Conservation (phyloP, 768 basidiomycete species). For the Tylopilus sp. region DNA sequence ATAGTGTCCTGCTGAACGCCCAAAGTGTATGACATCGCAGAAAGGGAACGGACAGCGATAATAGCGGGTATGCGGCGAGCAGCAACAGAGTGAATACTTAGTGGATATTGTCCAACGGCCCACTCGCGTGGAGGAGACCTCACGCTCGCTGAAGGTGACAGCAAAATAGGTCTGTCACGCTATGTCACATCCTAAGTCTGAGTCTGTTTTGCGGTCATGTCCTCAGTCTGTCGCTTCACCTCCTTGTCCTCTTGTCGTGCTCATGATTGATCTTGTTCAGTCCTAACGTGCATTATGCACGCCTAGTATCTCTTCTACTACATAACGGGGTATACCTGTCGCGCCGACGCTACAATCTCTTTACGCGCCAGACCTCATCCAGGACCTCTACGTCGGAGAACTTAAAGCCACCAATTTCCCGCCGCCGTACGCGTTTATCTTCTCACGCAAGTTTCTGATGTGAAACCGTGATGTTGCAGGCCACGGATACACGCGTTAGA, state of each 20-base stretch:
- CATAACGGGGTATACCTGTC: constrained; percentile 56
- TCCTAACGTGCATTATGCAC: constrained; percentile 41
- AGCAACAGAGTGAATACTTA: no score
- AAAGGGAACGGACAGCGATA: constrained; percentile 34
- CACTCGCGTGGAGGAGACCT: no score
- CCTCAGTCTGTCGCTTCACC: no score
- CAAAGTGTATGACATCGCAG: constrained; percentile 34
- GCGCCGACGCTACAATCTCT: constrained; percentile 43
- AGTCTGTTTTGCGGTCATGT: no score
- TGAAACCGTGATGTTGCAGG: constrained; percentile 40
- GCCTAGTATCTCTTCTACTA: constrained; percentile 57
- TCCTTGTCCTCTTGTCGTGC: constrained; percentile 4
- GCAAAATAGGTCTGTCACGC: no score
- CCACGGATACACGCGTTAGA: constrained; percentile 87
- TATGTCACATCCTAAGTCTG: no score
- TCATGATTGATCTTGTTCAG: constrained; percentile 31
- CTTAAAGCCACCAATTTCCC: constrained; percentile 81
- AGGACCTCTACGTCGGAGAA: constrained; percentile 89
- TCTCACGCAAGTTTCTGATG: not conserved
- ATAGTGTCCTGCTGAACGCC: constrained; percentile 51
- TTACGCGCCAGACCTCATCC: no score
- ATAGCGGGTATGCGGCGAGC: no score
- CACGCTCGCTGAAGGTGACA: constrained; percentile 35
- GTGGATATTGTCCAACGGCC: no score
- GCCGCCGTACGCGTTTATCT: constrained; percentile 50